Base-by-base conservation (phyloP, 176 grass and related monocot genomes). In the Cenchrus fungigraminus region DNA sequence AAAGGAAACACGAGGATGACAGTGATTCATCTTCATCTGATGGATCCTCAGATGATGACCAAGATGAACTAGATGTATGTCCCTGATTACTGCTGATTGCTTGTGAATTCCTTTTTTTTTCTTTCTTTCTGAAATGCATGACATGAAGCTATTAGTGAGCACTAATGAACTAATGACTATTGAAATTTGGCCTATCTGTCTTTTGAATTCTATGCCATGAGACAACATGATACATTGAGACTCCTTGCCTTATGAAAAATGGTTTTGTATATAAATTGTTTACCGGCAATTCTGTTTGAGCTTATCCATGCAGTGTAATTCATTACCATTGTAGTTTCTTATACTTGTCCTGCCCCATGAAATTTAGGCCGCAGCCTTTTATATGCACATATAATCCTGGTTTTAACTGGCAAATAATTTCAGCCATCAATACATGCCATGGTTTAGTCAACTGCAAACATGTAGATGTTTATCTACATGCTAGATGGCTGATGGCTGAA, bases 1-100 rank as follows among this genome's bases (percentile, higher is more conserved):
- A 99, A 89, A 94, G 97, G 58, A 99, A 79, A 79, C 91, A 79
- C 73, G 90, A 86, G 13, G 91, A 92, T 87, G 93, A 82, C 51
- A 82, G 76, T 56, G 86, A 88, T 68, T 64, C 20, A 14, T 94
- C 86, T 73, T 64, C 20, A 14, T 94, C 86, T 17, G 91, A 87
- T 25, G 86, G 91, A 74, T 91, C 90, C 22, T 94, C 91, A 22
- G 78, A 63, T 6, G 89, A 89, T 29, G 91, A 92, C 68, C 79
- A 91, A 74, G 77, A 85, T 66, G 82, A 90, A 16, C 71, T 94
- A 56, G 91, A 92, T 87, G 91, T 92, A 94, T 62, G 80, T 44
- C 65, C 60, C 17, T 31, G 25, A 55, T 31, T 68, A 54, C 1
- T 58, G 8, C 5, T 54, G 4, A 11, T 67, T 67, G 57, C 51